Base-by-base conservation (phyloP, 306 rosid genomes). In the Cicer cuneatum region DNA sequence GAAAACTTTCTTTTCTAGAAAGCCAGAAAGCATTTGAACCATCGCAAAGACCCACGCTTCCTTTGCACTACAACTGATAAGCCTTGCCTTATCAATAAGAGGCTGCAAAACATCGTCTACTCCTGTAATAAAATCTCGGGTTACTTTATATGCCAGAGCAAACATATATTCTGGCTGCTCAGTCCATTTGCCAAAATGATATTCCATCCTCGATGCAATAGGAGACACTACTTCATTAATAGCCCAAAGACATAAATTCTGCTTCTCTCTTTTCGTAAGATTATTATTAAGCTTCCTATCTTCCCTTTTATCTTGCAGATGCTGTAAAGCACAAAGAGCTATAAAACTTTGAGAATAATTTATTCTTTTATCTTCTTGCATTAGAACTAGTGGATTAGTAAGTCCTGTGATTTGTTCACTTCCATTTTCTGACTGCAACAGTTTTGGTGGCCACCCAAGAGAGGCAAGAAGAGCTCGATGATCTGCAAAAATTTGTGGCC, bases 391-490 rank as follows among this genome's bases (percentile, higher is more conserved):
- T 18, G 96, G 93, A 77, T 90, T 87, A 39, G 86, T 89, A 66
- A 87, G 45, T 46, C 72, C 80, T 37, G 76, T 6, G 21, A 82
- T 67, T 71, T 65, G 77, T 35, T 76, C 83, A 9, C 69, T 80
- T 68, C 78, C 86, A 47, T 14, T 61, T 21, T 82, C 76, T 2
- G 87, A 77, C 0, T 75, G 52, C 6, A 86, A 71, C 52, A 90
- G 82, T 78, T 88, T 90, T n/a, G 96, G 96, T 5, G 96, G 96
- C 96, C 96, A 90, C 63, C 96, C 96, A 65, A 90, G 83, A 80
- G 91, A 87, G 75, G 43, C 53, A 1, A 90, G 93, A 83, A 90
- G 82, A 42, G 93, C 87, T 18, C 96, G 87, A 45, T 90, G 96
- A 84, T 88, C 89, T 2, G 96, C 87, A 66, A 87, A 68, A 60